Percentiles rank a stretch among this genome's conserved stretches.
These are phyloP conservation scores for Vitis vinifera DNA, from an alignment of 164 flowering plant species.

Conservation along the genomic window DNA sequence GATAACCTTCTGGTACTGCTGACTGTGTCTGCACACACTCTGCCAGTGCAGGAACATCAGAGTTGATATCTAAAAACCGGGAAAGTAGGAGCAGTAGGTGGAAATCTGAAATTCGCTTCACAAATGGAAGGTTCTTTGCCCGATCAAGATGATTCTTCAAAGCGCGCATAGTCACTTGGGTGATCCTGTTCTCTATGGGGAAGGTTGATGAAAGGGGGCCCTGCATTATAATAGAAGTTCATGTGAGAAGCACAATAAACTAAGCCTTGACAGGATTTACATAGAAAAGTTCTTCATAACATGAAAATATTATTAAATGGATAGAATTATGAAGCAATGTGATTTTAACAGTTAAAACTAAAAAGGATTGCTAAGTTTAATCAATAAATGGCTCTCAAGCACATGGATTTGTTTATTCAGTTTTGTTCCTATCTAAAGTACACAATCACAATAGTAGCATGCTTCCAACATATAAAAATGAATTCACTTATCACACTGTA, in stretches of 20 bases:
- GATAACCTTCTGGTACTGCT: conserved; percentile 80
- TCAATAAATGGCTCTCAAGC: too few relatives aligned
- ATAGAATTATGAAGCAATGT: too few relatives aligned
- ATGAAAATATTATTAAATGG: too few relatives aligned
- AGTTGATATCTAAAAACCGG: conserved; percentile 57
- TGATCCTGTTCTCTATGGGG: conserved; percentile 76
- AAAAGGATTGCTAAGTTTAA: too few relatives aligned
- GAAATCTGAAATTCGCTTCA: conserved; percentile 84
- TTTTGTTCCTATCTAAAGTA: too few relatives aligned
- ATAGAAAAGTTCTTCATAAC: too few relatives aligned
- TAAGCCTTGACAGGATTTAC: not conserved
- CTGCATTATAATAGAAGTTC: conserved; percentile 36
- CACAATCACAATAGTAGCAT: too few relatives aligned
- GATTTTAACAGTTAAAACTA: too few relatives aligned
- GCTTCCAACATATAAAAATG: too few relatives aligned
- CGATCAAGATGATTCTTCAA: conserved; percentile 75
- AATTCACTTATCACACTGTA: too few relatives aligned
- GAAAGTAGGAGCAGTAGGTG: conserved; percentile 73
- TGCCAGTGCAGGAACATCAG: conserved; percentile 79
- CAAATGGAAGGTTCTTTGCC: conserved; percentile 63
- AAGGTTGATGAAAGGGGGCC: conserved; percentile 80
- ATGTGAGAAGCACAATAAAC: not conserved
- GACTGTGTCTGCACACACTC: conserved; percentile 62
- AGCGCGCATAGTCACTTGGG: conserved; percentile 52
- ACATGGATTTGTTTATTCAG: too few relatives aligned